Evolutionary conservation across 805 yeast genomes (phyloP).

Genomic region (Yarrowia sp.): DNA sequence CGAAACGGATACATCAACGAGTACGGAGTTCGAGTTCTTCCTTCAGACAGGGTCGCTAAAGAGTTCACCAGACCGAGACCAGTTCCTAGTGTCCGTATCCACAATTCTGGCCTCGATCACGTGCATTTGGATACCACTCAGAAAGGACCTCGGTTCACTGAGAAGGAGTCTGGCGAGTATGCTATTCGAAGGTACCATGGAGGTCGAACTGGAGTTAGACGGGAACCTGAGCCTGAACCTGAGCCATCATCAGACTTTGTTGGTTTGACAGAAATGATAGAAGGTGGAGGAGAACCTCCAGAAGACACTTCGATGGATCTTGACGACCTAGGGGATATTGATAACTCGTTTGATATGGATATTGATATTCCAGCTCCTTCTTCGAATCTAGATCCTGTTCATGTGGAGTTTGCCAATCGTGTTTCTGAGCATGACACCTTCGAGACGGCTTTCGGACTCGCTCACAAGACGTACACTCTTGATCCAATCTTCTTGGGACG

Average conservation of each 20-base stretch:
- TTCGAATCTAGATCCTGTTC: background rate
- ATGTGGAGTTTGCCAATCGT: slow-evolving; percentile 8
- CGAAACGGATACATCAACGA: slow-evolving; percentile 29
- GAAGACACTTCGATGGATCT: background rate
- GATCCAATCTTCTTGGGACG: slow-evolving; percentile 11
- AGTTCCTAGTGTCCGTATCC: slow-evolving; percentile 1
- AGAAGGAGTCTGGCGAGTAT: slow-evolving; percentile 22
- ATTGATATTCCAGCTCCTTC: background rate
- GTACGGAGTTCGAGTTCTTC: slow-evolving; percentile 30
- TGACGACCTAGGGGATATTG: background rate
- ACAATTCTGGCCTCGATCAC: background rate
- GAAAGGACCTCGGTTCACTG: slow-evolving; percentile 7
- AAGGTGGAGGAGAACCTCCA: background rate
- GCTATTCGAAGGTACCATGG: slow-evolving; percentile 8
- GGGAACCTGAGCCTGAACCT: slow-evolving; percentile 7
- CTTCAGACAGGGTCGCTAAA: slow-evolving; percentile 12
- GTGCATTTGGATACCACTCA: slow-evolving; percentile 12
- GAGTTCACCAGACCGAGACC: background rate
- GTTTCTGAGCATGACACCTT: slow-evolving; percentile 19
- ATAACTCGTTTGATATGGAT: slow-evolving; percentile 7
- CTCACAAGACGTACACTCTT: background rate
- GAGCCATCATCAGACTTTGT: background rate
- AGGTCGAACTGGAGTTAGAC: slow-evolving; percentile 2
- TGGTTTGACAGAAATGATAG: slow-evolving; percentile 30
- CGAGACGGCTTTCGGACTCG: slow-evolving; percentile 21